Evolutionary conservation across 495 filamentous ascomycete genomes (phyloP).

Genomic region (Podospora fimiseda): DNA sequence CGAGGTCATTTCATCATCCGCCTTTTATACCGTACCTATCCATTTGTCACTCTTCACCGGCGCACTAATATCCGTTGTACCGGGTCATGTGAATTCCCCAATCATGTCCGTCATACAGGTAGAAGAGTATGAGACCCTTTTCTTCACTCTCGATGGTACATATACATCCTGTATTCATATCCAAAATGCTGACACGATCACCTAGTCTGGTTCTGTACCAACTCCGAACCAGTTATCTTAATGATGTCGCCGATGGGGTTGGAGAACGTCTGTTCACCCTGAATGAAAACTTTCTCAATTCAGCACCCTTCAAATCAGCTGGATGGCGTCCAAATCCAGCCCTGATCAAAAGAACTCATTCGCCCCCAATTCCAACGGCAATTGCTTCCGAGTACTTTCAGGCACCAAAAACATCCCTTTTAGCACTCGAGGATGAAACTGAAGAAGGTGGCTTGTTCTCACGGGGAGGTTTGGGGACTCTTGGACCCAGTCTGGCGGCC

Average conservation of each 20-base stretch:
- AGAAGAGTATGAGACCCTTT: constrained; percentile 70
- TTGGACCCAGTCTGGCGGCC: constrained; percentile 56
- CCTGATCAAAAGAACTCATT: constrained; percentile 85
- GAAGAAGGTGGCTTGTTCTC: constrained; percentile 78
- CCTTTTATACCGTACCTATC: not conserved
- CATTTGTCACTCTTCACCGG: not conserved
- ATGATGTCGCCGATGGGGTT: constrained; percentile 86
- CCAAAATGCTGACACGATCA: not conserved
- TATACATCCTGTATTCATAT: not conserved
- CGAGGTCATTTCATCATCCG: too few relatives aligned
- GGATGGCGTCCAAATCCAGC: constrained; percentile 78
- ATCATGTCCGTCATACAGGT: constrained; percentile 90
- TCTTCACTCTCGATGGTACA: not conserved
- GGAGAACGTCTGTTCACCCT: constrained; percentile 92
- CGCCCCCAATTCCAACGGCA: constrained; percentile 90
- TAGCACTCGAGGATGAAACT: constrained; percentile 65
- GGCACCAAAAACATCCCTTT: constrained; percentile 49
- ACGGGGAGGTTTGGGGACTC: constrained; percentile 64
- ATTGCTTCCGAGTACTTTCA: constrained; percentile 87
- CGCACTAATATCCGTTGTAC: too few relatives aligned
- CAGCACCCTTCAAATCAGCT: constrained; percentile 89
- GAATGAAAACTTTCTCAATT: constrained; percentile 83
- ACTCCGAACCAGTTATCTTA: constrained; percentile 84
- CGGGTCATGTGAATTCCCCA: not conserved
- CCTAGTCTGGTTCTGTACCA: constrained; percentile 87